Percentiles rank a stretch among this genome's conserved stretches.
Conservation (phyloP, 2,329 filamentous ascomycete species). For the Diaporthe caulivora region DNA sequence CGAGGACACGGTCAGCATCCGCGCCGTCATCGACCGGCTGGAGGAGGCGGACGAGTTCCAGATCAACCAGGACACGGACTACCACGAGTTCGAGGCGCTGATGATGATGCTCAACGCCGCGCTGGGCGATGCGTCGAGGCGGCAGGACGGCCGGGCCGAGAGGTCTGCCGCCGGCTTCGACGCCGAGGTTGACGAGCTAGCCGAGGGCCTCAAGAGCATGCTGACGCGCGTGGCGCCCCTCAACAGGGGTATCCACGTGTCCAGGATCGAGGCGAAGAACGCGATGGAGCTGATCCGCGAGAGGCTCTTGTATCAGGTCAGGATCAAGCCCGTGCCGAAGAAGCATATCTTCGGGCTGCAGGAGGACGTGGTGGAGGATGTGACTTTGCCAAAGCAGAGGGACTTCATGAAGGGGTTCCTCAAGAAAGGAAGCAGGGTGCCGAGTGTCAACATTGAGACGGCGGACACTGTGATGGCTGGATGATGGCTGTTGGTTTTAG, state of each 20-base stretch:
- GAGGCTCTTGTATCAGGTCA: slow-evolving; percentile 77
- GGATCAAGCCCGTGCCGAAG: slow-evolving; percentile 71
- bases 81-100: slow-evolving; percentile 73
- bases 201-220: slow-evolving; percentile 67
- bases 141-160: slow-evolving; percentile 41
- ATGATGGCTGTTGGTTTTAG: neutral
- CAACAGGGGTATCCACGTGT: slow-evolving; percentile 75
- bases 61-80: slow-evolving; percentile 72
- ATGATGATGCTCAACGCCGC: slow-evolving; percentile 79
- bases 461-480: slow-evolving; percentile 27
- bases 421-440: slow-evolving; percentile 43
- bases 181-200: slow-evolving; percentile 75
- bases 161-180: slow-evolving; percentile 68
- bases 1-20: slow-evolving; percentile 56
- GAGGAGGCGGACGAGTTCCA: slow-evolving; percentile 61
- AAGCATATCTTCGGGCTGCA: slow-evolving; percentile 62
- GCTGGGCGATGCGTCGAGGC: slow-evolving; percentile 71
- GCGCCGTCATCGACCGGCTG: slow-evolving; percentile 61
- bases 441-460: neutral
- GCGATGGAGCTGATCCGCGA: slow-evolving; percentile 80
- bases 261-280: slow-evolving; percentile 82
- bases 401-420: slow-evolving; percentile 64
- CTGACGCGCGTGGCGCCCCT: slow-evolving; percentile 77
- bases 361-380: slow-evolving; percentile 53
- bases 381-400: slow-evolving; percentile 57